A percentile compares a stretch with the other conserved stretches of the same genome.
Evolutionary conservation across 2,329 filamentous ascomycete genomes (phyloP).

Genomic region (Cercospora sojina): DNA sequence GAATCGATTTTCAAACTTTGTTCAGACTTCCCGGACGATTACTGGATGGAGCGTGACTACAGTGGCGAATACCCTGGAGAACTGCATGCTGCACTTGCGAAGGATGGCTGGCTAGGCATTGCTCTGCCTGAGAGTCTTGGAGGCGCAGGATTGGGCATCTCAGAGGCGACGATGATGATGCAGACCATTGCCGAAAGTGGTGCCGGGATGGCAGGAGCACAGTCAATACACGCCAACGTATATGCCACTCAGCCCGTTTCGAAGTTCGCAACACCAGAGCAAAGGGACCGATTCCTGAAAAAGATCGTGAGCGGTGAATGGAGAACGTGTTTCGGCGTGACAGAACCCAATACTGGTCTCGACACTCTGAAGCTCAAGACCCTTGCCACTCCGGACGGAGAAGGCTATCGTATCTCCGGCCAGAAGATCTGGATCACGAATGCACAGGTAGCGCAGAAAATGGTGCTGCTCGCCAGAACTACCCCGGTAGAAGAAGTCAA

Average conservation of each 20-base stretch:
- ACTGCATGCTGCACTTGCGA: constrained; percentile 69
- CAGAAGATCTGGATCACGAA: constrained; percentile 91
- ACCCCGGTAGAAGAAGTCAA: constrained; percentile 65
- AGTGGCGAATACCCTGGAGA: constrained; percentile 69
- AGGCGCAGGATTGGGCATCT: constrained; percentile 72
- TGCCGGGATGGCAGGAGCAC: constrained; percentile 71
- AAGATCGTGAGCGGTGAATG: constrained; percentile 70
- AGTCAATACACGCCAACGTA: constrained; percentile 62
- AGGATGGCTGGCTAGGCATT: constrained; percentile 78
- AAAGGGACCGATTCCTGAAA: constrained; percentile 64
- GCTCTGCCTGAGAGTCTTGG: constrained; percentile 73
- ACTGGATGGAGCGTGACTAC: constrained; percentile 74
- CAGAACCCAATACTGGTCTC: constrained; percentile 77
- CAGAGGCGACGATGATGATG: constrained; percentile 84
- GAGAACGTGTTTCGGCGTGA: constrained; percentile 78
- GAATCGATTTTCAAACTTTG: constrained; percentile 69
- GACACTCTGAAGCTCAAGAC: constrained; percentile 73
- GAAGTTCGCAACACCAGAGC: constrained; percentile 66
- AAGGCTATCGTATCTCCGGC: constrained; percentile 66
- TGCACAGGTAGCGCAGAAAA: constrained; percentile 76
- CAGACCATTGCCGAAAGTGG: constrained; percentile 64
- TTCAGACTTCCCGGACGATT: constrained; percentile 68
- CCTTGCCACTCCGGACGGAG: constrained; percentile 58
- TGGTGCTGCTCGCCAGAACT: constrained; percentile 79
- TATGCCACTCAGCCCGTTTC: constrained; percentile 75